Evolutionary conservation across 768 basidiomycete genomes (phyloP), one percentile per base, ranked within the genome.

Genomic region (Sarcodon aspratus): DNA sequence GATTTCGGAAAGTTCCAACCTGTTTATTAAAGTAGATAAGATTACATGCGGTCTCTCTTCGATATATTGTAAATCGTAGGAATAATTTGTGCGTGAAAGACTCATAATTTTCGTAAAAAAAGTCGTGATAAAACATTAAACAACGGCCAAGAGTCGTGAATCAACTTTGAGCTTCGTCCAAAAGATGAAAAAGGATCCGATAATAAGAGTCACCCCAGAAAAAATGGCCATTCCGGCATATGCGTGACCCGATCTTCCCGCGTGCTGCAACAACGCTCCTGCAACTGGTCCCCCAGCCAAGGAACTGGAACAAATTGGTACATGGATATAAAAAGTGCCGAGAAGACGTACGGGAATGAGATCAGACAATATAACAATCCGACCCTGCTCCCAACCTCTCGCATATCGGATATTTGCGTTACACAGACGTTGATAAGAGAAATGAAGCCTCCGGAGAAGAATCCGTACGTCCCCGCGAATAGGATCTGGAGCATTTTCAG

Each of bases 381-480:
- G 38, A 85, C 76, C 43, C 80, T 69, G 18, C 71, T 70, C 3
- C 84, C 84, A 44, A 83, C 75, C 56, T 76, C 73, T 7, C 66
- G 56, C 17, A 73, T 63, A 36, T 81, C 71, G 33, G 80, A 80
- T 47, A 85, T 80, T 55, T 80, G 78, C 17, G 73, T 79, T 18
- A 86, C 72, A 55, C 81, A 84, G 0, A 82, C 81, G 9, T 75
- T 79, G 52, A 85, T 62, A 36, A 85, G 70, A 35, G 80, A 76
- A 44, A 82, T 78, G 63, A 85, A 79, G 9, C 80, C 78, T 5
- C 84, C 83, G 0, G 77, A 80, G 45, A 75, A 69, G 66, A 85
- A 73, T 0, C 84, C 84, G 55, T 79, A 86, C 0, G 72, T 36
- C 1, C 66, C 66, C 1, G 80, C 72, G 48, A 83, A 84, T 12